Evolutionary conservation across 139 green algal species (phyloP).

Genomic region (Micractinium sp.): DNA sequence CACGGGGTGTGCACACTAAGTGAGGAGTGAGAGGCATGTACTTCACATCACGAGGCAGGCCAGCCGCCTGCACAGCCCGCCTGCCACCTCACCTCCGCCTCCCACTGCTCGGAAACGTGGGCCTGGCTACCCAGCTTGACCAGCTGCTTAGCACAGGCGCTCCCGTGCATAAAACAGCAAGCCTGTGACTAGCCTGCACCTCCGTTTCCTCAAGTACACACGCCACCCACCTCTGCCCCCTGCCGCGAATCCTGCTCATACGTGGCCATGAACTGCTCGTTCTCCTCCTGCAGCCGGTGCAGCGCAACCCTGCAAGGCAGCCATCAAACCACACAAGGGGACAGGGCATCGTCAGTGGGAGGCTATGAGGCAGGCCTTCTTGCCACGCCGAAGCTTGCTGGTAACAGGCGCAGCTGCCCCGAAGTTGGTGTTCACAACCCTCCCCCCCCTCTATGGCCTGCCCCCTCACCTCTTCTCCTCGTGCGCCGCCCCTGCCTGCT

Average conservation of each 20-base stretch:
- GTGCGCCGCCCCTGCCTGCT: not conserved
- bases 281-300: conserved; percentile 14
- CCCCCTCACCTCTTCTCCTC: conserved; percentile 12
- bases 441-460: too few species aligned
- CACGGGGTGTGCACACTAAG: not conserved
- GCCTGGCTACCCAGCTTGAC: too few species aligned
- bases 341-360: not conserved
- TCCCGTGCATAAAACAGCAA: not conserved
- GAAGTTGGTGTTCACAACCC: too few species aligned
- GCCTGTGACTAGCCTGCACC: too few species aligned
- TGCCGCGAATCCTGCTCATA: conserved; percentile 14
- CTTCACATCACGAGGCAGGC: too few species aligned
- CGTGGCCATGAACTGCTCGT: not conserved
- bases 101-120: not conserved
- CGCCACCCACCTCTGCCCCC: not conserved
- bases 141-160: too few species aligned
- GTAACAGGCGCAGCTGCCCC: not conserved
- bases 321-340: not conserved
- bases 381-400: not conserved
- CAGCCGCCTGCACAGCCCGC: not conserved
- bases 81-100: not conserved
- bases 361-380: not conserved
- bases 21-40: too few species aligned
- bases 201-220: too few species aligned
- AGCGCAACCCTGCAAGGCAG: not conserved